Evolutionary conservation across 495 filamentous ascomycete species (phyloP).

Genomic region (Talaromyces adpressus): DNA sequence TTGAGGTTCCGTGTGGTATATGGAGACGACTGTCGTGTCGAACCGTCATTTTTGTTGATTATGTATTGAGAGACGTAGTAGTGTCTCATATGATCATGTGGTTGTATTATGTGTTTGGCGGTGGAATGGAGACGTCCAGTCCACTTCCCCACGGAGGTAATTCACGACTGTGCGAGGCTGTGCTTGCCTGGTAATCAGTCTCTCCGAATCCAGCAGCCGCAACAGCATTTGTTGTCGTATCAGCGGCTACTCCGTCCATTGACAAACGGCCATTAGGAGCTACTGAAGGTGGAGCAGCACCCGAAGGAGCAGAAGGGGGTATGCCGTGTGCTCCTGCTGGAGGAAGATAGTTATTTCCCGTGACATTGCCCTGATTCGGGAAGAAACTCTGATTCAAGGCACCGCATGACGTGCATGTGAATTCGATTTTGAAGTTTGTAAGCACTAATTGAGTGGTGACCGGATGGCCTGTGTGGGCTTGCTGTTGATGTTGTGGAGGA

Average conservation of each 20-base stretch:
- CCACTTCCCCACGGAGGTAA: constrained; percentile 2
- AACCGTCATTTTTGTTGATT: background rate
- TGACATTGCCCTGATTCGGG: constrained; percentile 36
- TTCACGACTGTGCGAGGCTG: background rate
- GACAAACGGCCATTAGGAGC: background rate
- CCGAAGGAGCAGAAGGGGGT: background rate
- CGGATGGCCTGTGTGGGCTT: constrained; percentile 15
- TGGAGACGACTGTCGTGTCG: background rate
- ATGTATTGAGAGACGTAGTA: background rate
- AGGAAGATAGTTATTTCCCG: constrained; percentile 24
- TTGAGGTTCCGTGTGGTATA: background rate
- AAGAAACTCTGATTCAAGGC: constrained; percentile 39
- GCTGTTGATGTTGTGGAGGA: constrained; percentile 14
- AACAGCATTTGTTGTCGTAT: background rate
- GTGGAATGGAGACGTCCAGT: constrained; percentile 1
- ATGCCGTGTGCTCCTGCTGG: constrained; percentile 7
- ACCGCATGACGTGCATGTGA: constrained; percentile 38
- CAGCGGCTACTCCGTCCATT: background rate
- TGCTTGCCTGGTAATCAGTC: constrained; percentile 1
- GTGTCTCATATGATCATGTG: background rate
- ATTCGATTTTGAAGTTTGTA: constrained; percentile 41
- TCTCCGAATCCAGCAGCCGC: constrained; percentile 3
- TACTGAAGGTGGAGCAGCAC: background rate
- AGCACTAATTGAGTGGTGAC: constrained; percentile 26
- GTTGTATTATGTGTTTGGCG: constrained; percentile 1